Evolutionary conservation across 805 yeast species (phyloP).

Genomic region (Kluyveromyces dobzhanskii): DNA sequence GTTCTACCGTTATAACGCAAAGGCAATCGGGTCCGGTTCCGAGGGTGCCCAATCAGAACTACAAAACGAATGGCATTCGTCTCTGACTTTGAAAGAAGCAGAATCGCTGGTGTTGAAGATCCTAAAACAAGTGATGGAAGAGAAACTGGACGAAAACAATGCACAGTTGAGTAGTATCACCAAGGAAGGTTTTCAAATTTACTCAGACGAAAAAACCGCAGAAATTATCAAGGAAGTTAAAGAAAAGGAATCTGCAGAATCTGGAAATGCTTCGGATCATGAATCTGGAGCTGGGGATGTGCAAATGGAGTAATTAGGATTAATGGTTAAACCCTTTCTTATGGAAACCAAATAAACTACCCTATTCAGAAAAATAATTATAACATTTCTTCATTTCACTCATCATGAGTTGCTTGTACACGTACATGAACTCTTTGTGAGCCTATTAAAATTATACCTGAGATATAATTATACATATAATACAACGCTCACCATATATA

Average conservation of each 20-base stretch:
- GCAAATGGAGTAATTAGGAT: slow-evolving; percentile 25
- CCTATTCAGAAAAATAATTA: too few species aligned
- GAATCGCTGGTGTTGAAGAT: slow-evolving; percentile 82
- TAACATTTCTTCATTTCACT: too few species aligned
- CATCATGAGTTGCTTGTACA: too few species aligned
- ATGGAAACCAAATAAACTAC: too few species aligned
- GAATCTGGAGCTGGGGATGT: slow-evolving; percentile 15
- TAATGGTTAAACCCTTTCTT: too few species aligned
- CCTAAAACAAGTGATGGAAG: slow-evolving; percentile 98
- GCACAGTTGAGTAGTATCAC: slow-evolving; percentile 95
- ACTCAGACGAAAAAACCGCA: slow-evolving; percentile 74
- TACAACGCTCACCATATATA: too few species aligned
- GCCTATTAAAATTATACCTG: too few species aligned
- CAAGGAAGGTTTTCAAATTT: slow-evolving; percentile 78
- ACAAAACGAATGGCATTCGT: slow-evolving; percentile 92
- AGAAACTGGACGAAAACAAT: slow-evolving; percentile 87
- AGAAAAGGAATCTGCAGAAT: slow-evolving; percentile 41
- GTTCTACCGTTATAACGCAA: slow-evolving; percentile 94
- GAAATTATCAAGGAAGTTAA: slow-evolving; percentile 70
- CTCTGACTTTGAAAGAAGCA: slow-evolving; percentile 86
- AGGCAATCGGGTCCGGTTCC: slow-evolving; percentile 97
- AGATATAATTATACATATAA: too few species aligned
- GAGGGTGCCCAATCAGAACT: slow-evolving; percentile 99
- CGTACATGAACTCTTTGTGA: too few species aligned
- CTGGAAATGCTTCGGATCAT: neutral